Evolutionary conservation across 768 basidiomycete species (phyloP).

Genomic region (Suillus plorans): DNA sequence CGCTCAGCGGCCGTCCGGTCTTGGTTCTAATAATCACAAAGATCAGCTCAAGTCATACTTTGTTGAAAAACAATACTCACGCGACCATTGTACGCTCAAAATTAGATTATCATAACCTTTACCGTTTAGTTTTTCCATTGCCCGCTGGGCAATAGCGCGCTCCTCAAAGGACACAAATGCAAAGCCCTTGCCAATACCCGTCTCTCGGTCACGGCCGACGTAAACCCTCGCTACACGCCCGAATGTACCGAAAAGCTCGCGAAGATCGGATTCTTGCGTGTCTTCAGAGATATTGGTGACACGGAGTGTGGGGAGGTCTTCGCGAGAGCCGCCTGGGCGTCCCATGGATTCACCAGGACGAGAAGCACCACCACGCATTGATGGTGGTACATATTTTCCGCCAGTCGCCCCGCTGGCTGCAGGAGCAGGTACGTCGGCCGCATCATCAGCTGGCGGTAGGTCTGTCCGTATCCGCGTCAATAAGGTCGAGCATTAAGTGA

Average conservation of each 20-base stretch:
- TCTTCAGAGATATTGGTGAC: constrained; percentile 97
- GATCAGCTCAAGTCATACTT: background rate
- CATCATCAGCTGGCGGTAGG: constrained; percentile 36
- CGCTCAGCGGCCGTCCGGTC: constrained; percentile 39
- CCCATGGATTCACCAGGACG: constrained; percentile 77
- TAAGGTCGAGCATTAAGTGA: constrained; percentile 1
- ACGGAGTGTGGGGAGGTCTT: constrained; percentile 94
- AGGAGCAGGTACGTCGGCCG: constrained; percentile 30
- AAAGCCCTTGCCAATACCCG: constrained; percentile 93
- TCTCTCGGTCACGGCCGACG: constrained; percentile 92
- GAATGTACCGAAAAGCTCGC: constrained; percentile 86
- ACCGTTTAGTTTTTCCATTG: constrained; percentile 90
- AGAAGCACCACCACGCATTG: constrained; percentile 73
- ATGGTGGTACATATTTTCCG: constrained; percentile 94
- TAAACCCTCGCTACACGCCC: constrained; percentile 88
- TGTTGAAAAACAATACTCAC: constrained; percentile 35
- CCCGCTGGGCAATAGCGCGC: constrained; percentile 72
- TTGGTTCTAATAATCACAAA: constrained; percentile 34
- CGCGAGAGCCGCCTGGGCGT: constrained; percentile 54
- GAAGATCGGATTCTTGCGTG: constrained; percentile 90
- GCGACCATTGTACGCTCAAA: constrained; percentile 64
- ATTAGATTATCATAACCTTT: constrained; percentile 93
- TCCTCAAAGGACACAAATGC: constrained; percentile 97
- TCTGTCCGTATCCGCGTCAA: constrained; percentile 26
- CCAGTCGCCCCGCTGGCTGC: constrained; percentile 39